These are phyloP conservation scores for Bimuria novae-zelandiae DNA, from an alignment of 2,329 filamentous ascomycete genomes.

Conservation along the genomic window DNA sequence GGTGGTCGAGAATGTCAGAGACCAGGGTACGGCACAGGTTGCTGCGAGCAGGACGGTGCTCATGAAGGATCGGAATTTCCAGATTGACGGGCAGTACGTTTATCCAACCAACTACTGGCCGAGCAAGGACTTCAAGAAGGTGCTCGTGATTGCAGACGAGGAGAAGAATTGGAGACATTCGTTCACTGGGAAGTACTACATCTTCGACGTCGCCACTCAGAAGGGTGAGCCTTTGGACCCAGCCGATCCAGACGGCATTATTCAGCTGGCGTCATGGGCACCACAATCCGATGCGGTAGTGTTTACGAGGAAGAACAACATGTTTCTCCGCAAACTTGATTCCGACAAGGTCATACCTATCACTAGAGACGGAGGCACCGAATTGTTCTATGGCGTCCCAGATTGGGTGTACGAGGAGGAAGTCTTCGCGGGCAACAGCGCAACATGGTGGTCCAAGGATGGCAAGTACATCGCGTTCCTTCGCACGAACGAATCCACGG, in stretches of 20 bases:
- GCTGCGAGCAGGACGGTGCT: constrained; percentile 66
- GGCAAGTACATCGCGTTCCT: constrained; percentile 90
- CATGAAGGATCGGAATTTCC: constrained; percentile 72
- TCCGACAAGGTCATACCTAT: constrained; percentile 69
- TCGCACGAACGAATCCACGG: constrained; percentile 88
- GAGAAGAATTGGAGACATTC: constrained; percentile 89
- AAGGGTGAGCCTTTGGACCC: constrained; percentile 77
- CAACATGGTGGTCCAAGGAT: constrained; percentile 94
- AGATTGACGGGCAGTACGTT: constrained; percentile 60
- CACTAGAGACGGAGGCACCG: constrained; percentile 81
- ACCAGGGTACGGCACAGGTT: constrained; percentile 47
- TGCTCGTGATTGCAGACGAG: constrained; percentile 75
- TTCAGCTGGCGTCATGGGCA: constrained; percentile 90
- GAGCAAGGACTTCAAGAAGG: constrained; percentile 82
- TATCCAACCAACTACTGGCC: constrained; percentile 69
- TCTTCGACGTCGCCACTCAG: constrained; percentile 86
- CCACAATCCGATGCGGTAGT: constrained; percentile 83
- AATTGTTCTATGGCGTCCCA: constrained; percentile 93
- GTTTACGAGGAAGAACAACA: constrained; percentile 90
- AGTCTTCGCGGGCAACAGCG: constrained; percentile 77
- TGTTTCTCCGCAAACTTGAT: constrained; percentile 74
- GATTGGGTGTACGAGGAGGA: constrained; percentile 97
- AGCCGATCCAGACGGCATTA: constrained; percentile 62
- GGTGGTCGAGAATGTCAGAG: constrained; percentile 82
- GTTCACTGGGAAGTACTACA: constrained; percentile 83